phyloP scores from a whole-genome alignment of 2,329 filamentous ascomycete species.

The Pseudogymnoascus sp. region DNA sequence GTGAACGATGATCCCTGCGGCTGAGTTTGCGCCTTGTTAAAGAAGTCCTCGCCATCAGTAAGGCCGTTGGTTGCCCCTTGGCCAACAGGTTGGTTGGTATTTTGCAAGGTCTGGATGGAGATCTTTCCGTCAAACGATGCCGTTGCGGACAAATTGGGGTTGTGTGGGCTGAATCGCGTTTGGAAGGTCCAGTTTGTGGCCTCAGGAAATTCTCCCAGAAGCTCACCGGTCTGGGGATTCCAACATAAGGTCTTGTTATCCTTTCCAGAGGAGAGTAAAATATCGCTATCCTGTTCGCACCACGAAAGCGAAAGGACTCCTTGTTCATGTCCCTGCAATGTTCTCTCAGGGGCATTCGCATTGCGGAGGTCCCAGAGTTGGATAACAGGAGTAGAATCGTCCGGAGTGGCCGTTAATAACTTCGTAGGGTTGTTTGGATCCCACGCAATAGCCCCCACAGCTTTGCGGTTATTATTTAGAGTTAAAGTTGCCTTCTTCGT shows the following conservation, averaged over 20 bases:
- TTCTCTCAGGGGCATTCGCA: conserved; percentile 86
- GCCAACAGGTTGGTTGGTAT: conserved; percentile 71
- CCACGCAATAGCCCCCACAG: conserved; percentile 94
- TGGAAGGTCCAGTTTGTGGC: conserved; percentile 99
- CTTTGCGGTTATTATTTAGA: conserved; percentile 85
- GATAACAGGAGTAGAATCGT: conserved; percentile 81
- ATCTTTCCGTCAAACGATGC: conserved; percentile 98
- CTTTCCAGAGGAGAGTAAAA: conserved; percentile 89
- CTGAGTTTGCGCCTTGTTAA: conserved; percentile 84
- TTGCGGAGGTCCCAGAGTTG: conserved; percentile 93
- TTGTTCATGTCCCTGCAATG: conserved; percentile 84
- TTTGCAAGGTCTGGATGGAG: conserved; percentile 85
- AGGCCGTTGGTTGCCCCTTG: conserved; percentile 59
- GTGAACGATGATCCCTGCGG: conserved; percentile 87
- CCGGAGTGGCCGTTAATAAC: conserved; percentile 83
- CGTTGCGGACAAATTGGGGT: conserved; percentile 85
- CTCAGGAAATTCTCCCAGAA: conserved; percentile 86
- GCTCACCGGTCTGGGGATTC: conserved; percentile 87
- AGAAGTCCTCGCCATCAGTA: conserved; percentile 91
- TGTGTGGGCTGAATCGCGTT: conserved; percentile 86
- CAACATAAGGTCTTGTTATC: conserved; percentile 93
- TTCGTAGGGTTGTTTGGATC: conserved; percentile 93
- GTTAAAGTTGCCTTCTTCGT: conserved; percentile 96
- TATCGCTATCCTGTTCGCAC: conserved; percentile 83
- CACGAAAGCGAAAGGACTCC: conserved; percentile 90